Evolutionary conservation across 176 grass and related monocot genomes (phyloP), one percentile per base, ranked within the genome.

Genomic region (Bromus sterilis): DNA sequence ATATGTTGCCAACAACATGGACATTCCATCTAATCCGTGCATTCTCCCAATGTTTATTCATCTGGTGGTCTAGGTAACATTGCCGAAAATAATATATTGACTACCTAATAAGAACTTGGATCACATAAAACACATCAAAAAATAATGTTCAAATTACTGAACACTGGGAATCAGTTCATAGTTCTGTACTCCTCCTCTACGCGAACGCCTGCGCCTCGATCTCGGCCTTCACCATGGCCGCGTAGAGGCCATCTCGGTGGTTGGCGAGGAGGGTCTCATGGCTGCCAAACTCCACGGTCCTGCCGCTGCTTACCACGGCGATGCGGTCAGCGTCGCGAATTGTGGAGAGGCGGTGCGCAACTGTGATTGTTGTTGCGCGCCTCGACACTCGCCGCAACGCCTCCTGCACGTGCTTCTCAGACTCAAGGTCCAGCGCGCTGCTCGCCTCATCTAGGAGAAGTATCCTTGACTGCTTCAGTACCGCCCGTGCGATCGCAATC

Each of bases 351-450:
- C 83, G 86, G 71, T 94, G 86, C 3, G 92, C 92, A 24, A 91
- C 86, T 3, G 74, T 34, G 80, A 94, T 82, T 1, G 92, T 86
- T 2, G 89, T 91, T 1, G 89, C 77, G 0, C 83, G 76, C 32
- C 29, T 61, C 6, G 80, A 77, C 7, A 56, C 86, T 13, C 78
- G 77, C 9, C 40, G 23, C 5, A 89, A 36, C 0, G 92, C 76
- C 6, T 84, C 83, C 68, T 91, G 92, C 46, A 91, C 89, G 11
- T 84, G 78, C 77, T 75, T 86, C 35, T 94, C 92, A 0, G 89
- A 91, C 25, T 94, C 92, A 0, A 86, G 41, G 60, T 94, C 92
- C 53, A 91, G 42, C 14, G 89, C 89, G 31, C 92, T 94, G 72
- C 83, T 89, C 2, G 86, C 92, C 80, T 89, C 92, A 42, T 91